These are phyloP conservation scores for Hylodesmum podocarpum DNA, from an alignment of 306 rosid genomes.

Conservation along the genomic window DNA sequence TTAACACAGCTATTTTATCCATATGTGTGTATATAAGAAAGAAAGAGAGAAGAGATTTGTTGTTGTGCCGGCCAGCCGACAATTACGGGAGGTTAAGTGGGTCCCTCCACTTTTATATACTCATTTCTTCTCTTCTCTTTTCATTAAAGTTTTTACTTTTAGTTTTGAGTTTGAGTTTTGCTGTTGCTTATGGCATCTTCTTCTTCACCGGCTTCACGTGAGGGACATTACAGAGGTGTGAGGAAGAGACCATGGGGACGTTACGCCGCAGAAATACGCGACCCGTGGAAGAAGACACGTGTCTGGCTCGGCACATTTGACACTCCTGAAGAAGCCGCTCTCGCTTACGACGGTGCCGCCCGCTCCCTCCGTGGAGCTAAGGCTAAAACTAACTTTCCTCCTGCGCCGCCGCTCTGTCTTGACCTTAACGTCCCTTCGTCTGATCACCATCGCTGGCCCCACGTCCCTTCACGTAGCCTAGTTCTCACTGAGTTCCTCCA, in stretches of 20 bases:
- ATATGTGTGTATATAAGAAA: neutral
- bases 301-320: slow-evolving; percentile 98
- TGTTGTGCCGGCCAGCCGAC: slow-evolving; percentile 77
- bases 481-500: slow-evolving; percentile 65
- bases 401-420: slow-evolving; percentile 48
- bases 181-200: slow-evolving; percentile 76
- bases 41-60: neutral
- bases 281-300: slow-evolving; percentile 95
- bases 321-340: slow-evolving; percentile 92
- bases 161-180: too few species aligned
- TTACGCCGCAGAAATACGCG: slow-evolving; percentile 96
- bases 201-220: slow-evolving; percentile 44
- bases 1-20: neutral
- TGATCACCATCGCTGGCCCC: slow-evolving; percentile 39
- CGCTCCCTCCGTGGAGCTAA: slow-evolving; percentile 87
- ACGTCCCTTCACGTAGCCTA: slow-evolving; percentile 45
- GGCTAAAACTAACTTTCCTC: slow-evolving; percentile 88
- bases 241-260: slow-evolving; percentile 99
- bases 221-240: slow-evolving; percentile 86
- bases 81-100: slow-evolving; percentile 86
- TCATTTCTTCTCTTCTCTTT: neutral
- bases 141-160: neutral
- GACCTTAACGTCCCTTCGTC: slow-evolving; percentile 65
- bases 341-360: slow-evolving; percentile 98
- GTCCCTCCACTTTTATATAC: slow-evolving; percentile 46